Evolutionary conservation across 352 stramenopile genomes (phyloP).

Genomic region (Phytopythium montanum): DNA sequence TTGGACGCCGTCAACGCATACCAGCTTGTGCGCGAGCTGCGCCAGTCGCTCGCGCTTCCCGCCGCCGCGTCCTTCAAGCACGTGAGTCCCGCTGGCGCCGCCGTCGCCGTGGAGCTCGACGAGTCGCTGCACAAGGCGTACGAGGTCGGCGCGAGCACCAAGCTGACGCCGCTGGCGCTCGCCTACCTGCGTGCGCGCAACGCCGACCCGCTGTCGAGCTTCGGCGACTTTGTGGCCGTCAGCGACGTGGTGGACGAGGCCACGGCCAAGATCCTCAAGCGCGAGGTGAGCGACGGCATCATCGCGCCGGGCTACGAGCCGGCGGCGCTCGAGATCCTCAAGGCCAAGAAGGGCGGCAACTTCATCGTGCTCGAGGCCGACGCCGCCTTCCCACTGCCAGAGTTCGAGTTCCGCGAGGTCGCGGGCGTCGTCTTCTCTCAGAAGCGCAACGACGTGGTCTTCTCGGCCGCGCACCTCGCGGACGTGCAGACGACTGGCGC

Average conservation of each 20-base stretch:
- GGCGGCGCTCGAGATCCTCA: slow-evolving; percentile 97
- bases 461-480: slow-evolving; percentile 92
- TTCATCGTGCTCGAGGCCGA: slow-evolving; percentile 99
- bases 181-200: slow-evolving; percentile 98
- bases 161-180: slow-evolving; percentile 93
- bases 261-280: slow-evolving; percentile 98
- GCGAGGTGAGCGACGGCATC: slow-evolving; percentile 98
- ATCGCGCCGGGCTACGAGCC: slow-evolving; percentile 98
- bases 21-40: slow-evolving; percentile 97
- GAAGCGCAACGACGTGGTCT: slow-evolving; percentile 97
- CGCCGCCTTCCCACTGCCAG: slow-evolving; percentile 88
- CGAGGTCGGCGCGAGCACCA: slow-evolving; percentile 87
- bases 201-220: slow-evolving; percentile 98
- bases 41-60: slow-evolving; percentile 91
- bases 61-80: slow-evolving; percentile 99
- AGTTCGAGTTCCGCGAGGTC: slow-evolving; percentile 97
- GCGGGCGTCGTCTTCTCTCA: slow-evolving; percentile 98
- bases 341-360: slow-evolving; percentile 98
- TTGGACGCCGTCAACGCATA: slow-evolving; percentile 99
- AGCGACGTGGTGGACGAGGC: slow-evolving; percentile 98
- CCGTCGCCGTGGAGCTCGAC: slow-evolving; percentile 96
- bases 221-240: slow-evolving; percentile 99
- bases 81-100: slow-evolving; percentile 95
- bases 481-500: slow-evolving; percentile 90
- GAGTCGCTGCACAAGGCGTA: slow-evolving; percentile 93